Evolutionary conservation across 257 asterid genomes (phyloP), one percentile per base, ranked within the genome.

Genomic region (Solanum neorickii): DNA sequence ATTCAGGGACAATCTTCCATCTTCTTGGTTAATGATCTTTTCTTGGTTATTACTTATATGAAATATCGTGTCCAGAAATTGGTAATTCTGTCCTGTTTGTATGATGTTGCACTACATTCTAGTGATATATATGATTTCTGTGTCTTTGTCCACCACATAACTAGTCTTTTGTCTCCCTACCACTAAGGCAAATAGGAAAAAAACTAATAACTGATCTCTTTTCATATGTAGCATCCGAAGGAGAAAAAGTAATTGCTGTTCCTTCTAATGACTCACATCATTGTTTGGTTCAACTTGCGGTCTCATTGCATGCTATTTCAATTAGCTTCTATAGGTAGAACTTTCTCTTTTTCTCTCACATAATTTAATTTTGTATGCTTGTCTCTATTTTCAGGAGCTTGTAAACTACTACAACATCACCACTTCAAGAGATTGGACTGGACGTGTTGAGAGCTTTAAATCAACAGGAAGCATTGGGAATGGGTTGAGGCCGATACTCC

Each of bases 371-470:
- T 86, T 86, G 73, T 86, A 59, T 52, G 88, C 70, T 60, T 52
- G 44, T 29, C 39, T 77, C 69, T 25, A 62, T n/a, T 75, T 37
- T 75, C 90, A 97, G 99, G 98, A 92, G 86, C 98, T 97, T 59
- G 94, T 97, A 88, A 95, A 97, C 89, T 97, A 97, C 89, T 97
- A 97, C 91, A 97, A 97, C 52, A 85, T 83, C 88, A 93, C 98
- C 18, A 96, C 99, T 56, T 91, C 93, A 84, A 93, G 99, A 92
- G 98, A 97, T 88, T 95, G 99, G 99, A 93, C 95, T 4, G 99
- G 99, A 10, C 92, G 99, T 60, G 99, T 97, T 83, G 94, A 90
- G 93, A 93, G 96, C 94, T 97, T 97, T 85, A 93, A 93, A 88
- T 96, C 99, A 65, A 89, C 91, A 82, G 99, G 99, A 76, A 91